Conservation (phyloP, 306 rosid genomes). For the Pachyrhizus erosus region DNA sequence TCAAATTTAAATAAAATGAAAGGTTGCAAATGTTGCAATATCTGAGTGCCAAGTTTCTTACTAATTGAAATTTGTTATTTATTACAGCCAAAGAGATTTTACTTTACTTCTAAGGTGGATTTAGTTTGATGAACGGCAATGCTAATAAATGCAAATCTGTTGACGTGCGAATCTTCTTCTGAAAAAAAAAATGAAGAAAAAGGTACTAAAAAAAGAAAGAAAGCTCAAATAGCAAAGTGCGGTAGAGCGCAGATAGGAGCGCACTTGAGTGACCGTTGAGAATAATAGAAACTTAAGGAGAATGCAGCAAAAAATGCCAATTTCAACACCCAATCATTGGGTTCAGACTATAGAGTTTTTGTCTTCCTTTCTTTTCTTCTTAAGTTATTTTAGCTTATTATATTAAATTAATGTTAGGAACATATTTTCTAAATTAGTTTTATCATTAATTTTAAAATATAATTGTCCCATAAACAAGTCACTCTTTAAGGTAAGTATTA, state of each 20-base stretch:
- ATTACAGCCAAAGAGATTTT: constrained; percentile 2
- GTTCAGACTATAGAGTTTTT: background rate
- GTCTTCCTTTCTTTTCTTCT: background rate
- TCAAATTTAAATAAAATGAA: background rate
- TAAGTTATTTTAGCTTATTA: background rate
- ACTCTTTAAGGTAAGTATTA: background rate
- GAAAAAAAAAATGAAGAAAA: background rate
- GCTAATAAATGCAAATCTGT: too few relatives aligned
- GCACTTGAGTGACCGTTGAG: constrained; percentile 24
- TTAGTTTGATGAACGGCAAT: background rate
- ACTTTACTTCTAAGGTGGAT: background rate
- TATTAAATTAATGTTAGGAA: background rate
- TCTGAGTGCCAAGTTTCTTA: background rate
- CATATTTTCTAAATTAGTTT: background rate
- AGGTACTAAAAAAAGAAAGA: background rate
- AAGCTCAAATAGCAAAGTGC: constrained; percentile 40
- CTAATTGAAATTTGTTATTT: background rate
- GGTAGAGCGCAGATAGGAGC: constrained; percentile 55
- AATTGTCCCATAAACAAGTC: background rate
- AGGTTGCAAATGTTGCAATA: background rate
- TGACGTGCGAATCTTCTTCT: background rate
- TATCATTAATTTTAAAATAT: background rate
- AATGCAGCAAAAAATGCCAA: background rate
- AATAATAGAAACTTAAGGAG: background rate
- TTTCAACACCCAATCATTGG: background rate